Percentiles rank a stretch among this genome's conserved stretches.
These are phyloP conservation scores for Stylonectria norvegica DNA, from an alignment of 2,329 filamentous ascomycete genomes.

Conservation along the genomic window DNA sequence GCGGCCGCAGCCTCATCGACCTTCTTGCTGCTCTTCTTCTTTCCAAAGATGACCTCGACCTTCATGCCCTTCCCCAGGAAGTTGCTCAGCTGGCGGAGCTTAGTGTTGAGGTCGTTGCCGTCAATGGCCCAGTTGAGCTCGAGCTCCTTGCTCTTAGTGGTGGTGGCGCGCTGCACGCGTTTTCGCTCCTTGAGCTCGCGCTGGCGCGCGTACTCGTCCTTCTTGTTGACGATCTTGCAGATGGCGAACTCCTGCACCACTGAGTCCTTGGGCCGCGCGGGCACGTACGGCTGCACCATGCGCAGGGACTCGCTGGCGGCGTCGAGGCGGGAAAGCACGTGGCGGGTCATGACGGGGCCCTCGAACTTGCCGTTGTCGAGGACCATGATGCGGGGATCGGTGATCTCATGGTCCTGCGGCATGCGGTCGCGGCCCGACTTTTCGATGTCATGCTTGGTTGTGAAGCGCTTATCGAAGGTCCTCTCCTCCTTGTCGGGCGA, in stretches of 20 bases:
- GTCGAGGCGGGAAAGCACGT: slow-evolving; percentile 42
- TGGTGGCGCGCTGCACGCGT: slow-evolving; percentile 39
- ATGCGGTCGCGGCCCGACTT: slow-evolving; percentile 36
- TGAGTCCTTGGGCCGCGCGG: slow-evolving; percentile 26
- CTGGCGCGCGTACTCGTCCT: slow-evolving; percentile 43
- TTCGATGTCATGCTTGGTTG: slow-evolving; percentile 31
- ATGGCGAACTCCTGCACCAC: slow-evolving; percentile 46
- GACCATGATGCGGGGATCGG: slow-evolving; percentile 40
- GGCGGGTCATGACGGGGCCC: slow-evolving; percentile 36
- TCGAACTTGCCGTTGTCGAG: slow-evolving; percentile 38
- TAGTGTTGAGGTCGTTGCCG: slow-evolving; percentile 68
- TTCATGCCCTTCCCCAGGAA: slow-evolving; percentile 73
- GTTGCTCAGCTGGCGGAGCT: slow-evolving; percentile 60
- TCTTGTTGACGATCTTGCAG: slow-evolving; percentile 67
- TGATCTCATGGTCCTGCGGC: slow-evolving; percentile 45
- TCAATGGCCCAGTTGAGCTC: slow-evolving; percentile 89
- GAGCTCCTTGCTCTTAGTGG: slow-evolving; percentile 64
- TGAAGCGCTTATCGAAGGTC: slow-evolving; percentile 34
- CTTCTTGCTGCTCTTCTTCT: slow-evolving; percentile 59
- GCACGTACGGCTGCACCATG: slow-evolving; percentile 39
- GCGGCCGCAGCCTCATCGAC: slow-evolving; percentile 60
- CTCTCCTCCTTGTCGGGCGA: slow-evolving; percentile 16
- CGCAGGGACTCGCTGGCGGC: slow-evolving; percentile 41
- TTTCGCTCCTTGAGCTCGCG: slow-evolving; percentile 43
- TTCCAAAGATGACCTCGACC: slow-evolving; percentile 70